Conservation (phyloP, 2,329 filamentous ascomycete species). For the Microsporum ferrugineum region DNA sequence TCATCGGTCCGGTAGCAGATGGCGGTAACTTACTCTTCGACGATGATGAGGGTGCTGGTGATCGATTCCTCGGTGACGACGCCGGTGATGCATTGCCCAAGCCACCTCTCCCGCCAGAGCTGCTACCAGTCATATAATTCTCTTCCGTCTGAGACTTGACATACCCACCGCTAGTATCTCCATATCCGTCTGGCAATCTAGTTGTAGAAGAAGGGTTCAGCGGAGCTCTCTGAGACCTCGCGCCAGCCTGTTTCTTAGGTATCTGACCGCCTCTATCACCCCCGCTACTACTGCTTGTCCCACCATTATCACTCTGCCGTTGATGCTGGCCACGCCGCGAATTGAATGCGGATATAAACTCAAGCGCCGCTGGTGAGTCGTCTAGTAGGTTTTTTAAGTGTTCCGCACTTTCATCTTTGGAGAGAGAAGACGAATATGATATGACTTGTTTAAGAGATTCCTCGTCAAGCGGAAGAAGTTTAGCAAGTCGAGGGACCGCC, state of each 20-base stretch:
- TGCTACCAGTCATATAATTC: slow-evolving; percentile 54
- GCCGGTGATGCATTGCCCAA: slow-evolving; percentile 24
- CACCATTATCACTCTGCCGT: slow-evolving; percentile 5
- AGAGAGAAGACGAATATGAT: slow-evolving; percentile 65
- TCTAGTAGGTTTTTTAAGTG: slow-evolving; percentile 84
- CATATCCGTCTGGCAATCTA: slow-evolving; percentile 53
- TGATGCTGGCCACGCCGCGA: slow-evolving; percentile 38
- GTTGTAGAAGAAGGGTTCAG: slow-evolving; percentile 52
- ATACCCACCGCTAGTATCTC: slow-evolving; percentile 58
- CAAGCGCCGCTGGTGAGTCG: slow-evolving; percentile 62
- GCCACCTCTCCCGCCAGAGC: slow-evolving; percentile 25
- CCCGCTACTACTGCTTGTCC: slow-evolving; percentile 5
- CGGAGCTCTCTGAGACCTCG: slow-evolving; percentile 46
- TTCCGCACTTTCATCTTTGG: slow-evolving; percentile 64
- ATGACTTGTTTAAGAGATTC: slow-evolving; percentile 74
- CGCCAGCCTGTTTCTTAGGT: background rate
- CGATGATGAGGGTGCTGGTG: slow-evolving; percentile 23
- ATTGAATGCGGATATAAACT: slow-evolving; percentile 67
- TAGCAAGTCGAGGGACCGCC: slow-evolving; percentile 61
- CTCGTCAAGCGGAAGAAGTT: slow-evolving; percentile 73
- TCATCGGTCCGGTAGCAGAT: slow-evolving; percentile 64
- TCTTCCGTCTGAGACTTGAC: slow-evolving; percentile 58
- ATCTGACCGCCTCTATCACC: slow-evolving; percentile 16
- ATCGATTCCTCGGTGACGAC: slow-evolving; percentile 36
- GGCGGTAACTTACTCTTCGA: slow-evolving; percentile 42